phyloP scores from a whole-genome alignment of 306 rosid genomes.

The Pyrus pyrifolia region DNA sequence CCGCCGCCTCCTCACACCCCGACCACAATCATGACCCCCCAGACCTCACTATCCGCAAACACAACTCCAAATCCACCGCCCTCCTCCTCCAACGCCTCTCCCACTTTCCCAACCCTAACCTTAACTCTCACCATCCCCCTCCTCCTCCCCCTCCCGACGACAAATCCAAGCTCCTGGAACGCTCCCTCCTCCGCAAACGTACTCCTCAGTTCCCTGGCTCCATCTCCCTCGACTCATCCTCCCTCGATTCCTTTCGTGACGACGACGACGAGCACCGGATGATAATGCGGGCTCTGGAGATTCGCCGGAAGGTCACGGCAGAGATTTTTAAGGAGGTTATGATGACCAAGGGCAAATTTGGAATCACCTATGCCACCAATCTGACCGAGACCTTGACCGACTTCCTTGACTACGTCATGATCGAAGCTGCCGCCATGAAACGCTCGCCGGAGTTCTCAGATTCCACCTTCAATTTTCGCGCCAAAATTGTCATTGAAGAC shows the following conservation, averaged over 20 bases:
- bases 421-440: slow-evolving; percentile 78
- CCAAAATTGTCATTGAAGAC: slow-evolving; percentile 64
- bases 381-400: slow-evolving; percentile 38
- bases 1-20: slow-evolving; percentile 15
- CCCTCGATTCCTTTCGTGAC: slow-evolving; percentile 41
- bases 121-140: slow-evolving; percentile 15
- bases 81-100: slow-evolving; percentile 39
- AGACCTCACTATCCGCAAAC: slow-evolving; percentile 41
- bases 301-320: slow-evolving; percentile 70
- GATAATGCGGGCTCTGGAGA: slow-evolving; percentile 74
- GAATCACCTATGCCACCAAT: slow-evolving; percentile 66
- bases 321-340: slow-evolving; percentile 75
- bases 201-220: slow-evolving; percentile 96
- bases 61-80: slow-evolving; percentile 75
- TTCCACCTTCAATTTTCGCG: slow-evolving; percentile 69
- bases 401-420: slow-evolving; percentile 66
- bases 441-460: slow-evolving; percentile 51
- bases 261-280: slow-evolving; percentile 34
- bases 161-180: slow-evolving; percentile 53
- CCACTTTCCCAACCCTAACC: neutral
- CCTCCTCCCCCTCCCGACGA: slow-evolving; percentile 30
- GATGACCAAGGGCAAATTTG: slow-evolving; percentile 65
- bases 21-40: slow-evolving; percentile 7
- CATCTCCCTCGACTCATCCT: slow-evolving; percentile 74
- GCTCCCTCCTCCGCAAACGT: slow-evolving; percentile 66